phyloP scores from a whole-genome alignment of 2,329 filamentous ascomycete species.

The Fusarium oligoseptatum region DNA sequence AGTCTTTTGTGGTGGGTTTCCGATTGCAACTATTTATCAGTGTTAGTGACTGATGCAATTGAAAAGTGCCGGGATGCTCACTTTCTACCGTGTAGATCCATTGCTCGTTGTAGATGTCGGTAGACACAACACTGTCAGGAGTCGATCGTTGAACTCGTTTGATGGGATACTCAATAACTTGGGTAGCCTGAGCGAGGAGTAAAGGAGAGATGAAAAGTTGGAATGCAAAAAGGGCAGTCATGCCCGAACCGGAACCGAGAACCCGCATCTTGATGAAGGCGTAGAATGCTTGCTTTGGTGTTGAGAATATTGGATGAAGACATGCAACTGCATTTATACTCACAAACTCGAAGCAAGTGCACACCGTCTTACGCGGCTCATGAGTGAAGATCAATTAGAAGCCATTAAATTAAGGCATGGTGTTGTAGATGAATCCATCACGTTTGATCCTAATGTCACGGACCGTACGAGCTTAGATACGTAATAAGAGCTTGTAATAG shows the following conservation, averaged over 20 bases:
- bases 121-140: not conserved
- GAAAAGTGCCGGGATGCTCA: not conserved
- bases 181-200: not conserved
- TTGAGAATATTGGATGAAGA: not conserved
- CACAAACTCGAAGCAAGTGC: not conserved
- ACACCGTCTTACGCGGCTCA: not conserved
- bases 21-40: slow-evolving; percentile 39
- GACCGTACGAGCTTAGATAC: not conserved
- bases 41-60: not conserved
- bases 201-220: not conserved
- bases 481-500: not conserved
- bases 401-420: not conserved
- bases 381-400: not conserved
- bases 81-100: slow-evolving; percentile 7
- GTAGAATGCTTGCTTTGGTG: not conserved
- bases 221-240: not conserved
- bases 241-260: not conserved
- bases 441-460: not conserved
- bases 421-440: not conserved
- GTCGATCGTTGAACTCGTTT: not conserved
- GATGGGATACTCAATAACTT: not conserved
- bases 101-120: not conserved
- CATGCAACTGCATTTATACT: not conserved
- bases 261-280: not conserved
- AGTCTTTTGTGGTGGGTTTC: slow-evolving; percentile 48